These are phyloP conservation scores for Wickerhamomyces chaumierensis DNA, from an alignment of 805 yeast species.

Conservation along the genomic window DNA sequence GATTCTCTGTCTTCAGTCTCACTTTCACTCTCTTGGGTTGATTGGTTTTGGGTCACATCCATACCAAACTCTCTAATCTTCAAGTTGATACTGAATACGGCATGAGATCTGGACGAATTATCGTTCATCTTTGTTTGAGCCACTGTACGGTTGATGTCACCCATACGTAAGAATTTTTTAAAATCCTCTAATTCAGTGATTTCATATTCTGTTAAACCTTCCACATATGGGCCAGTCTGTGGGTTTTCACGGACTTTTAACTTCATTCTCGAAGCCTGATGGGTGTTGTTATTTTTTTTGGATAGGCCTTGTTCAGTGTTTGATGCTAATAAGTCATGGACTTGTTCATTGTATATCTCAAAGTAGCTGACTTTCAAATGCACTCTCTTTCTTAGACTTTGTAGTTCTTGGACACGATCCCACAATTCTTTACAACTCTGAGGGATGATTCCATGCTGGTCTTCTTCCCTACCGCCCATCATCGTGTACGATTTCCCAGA, in stretches of 20 bases:
- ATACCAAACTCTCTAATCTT: slow-evolving; percentile 40
- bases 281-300: no score
- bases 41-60: slow-evolving; percentile 2
- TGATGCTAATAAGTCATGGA: slow-evolving; percentile 42
- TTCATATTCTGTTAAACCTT: slow-evolving; percentile 42
- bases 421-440: slow-evolving; percentile 40
- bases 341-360: slow-evolving; percentile 73
- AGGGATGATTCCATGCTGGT: slow-evolving; percentile 57
- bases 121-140: slow-evolving; percentile 70
- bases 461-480: slow-evolving; percentile 38
- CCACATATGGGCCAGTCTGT: slow-evolving; percentile 60
- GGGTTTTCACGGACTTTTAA: slow-evolving; percentile 54
- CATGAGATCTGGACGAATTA: slow-evolving; percentile 69
- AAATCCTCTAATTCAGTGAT: slow-evolving; percentile 43
- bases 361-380: slow-evolving; percentile 47
- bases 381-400: slow-evolving; percentile 17
- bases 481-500: slow-evolving; percentile 79
- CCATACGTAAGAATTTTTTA: slow-evolving; percentile 31
- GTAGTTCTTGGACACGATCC: slow-evolving; percentile 16
- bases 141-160: slow-evolving; percentile 48
- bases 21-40: no score
- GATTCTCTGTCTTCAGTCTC: no score
- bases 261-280: slow-evolving; percentile 1
- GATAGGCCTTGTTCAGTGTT: no score
- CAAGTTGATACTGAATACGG: slow-evolving; percentile 55